Conservation (phyloP, 345 rosid genomes). For the Eucalyptus viminalis region DNA sequence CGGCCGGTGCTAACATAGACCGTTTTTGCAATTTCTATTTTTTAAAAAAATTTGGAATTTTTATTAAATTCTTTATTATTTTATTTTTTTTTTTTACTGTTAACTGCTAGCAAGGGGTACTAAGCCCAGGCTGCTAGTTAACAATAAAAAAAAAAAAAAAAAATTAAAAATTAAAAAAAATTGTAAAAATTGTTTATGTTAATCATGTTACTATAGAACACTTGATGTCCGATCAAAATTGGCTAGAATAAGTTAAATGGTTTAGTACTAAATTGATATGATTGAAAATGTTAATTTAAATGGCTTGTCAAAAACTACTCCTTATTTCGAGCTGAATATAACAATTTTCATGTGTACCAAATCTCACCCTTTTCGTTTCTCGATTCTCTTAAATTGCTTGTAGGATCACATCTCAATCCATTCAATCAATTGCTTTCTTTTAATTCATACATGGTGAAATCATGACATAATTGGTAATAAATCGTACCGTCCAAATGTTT, state of each 20-base stretch:
- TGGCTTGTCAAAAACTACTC: background rate
- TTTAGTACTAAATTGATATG: background rate
- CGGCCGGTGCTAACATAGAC: fast-evolving
- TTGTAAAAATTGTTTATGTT: background rate
- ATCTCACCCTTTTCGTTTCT: background rate
- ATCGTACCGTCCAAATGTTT: background rate
- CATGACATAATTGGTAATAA: background rate
- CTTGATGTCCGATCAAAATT: background rate
- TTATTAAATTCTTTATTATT: background rate
- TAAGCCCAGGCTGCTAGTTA: background rate
- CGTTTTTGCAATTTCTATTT: background rate
- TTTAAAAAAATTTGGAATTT: background rate
- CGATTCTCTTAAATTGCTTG: background rate
- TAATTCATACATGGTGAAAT: background rate
- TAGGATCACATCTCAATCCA: background rate
- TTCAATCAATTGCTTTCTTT: background rate
- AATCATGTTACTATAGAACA: fast-evolving
- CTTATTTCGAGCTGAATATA: background rate
- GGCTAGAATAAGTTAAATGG: fast-evolving
- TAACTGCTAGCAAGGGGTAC: background rate
- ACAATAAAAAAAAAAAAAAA: background rate
- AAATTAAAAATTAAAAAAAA: background rate
- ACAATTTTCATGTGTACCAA: background rate
- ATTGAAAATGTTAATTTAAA: background rate
- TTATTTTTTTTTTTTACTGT: background rate